Percentiles rank a stretch among this genome's conserved stretches.
Conservation (phyloP, 2,329 filamentous ascomycete species). For the Trichoderma semiorbis region DNA sequence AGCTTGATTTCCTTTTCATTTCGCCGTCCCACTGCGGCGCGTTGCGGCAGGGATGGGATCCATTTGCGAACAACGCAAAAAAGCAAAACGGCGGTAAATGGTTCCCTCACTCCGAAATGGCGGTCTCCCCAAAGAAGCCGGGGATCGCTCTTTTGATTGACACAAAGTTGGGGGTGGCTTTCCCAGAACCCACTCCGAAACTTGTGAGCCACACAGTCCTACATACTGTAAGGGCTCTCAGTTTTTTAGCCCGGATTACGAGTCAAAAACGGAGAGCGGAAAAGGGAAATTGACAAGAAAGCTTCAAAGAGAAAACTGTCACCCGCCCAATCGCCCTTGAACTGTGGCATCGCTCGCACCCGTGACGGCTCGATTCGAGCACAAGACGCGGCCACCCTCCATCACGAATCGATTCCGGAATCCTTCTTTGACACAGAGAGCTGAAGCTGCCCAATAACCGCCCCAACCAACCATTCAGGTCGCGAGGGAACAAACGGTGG, state of each 20-base stretch:
- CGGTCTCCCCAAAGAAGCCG: background rate
- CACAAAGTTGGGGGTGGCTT: slow-evolving; percentile 9
- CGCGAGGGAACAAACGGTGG: background rate
- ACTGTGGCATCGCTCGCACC: background rate
- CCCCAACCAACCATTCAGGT: background rate
- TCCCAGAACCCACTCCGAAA: background rate
- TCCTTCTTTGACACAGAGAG: background rate
- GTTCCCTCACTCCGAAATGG: background rate
- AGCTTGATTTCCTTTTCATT: background rate
- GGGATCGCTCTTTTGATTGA: background rate
- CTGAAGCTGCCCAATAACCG: background rate
- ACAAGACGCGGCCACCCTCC: slow-evolving; percentile 10
- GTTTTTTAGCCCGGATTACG: background rate
- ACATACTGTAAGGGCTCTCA: background rate
- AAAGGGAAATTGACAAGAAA: background rate
- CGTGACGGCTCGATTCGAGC: background rate
- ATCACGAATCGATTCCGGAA: background rate
- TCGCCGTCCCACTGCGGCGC: background rate
- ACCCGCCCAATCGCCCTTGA: slow-evolving; percentile 7
- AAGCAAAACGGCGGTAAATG: slow-evolving; percentile 8
- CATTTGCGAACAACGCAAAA: background rate
- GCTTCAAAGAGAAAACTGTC: background rate
- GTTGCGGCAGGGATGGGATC: background rate
- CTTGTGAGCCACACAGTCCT: slow-evolving; percentile 9
- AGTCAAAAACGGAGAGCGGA: background rate